Conservation (phyloP, 805 yeast genomes). For the Wickerhamiella vanderwaltii region DNA sequence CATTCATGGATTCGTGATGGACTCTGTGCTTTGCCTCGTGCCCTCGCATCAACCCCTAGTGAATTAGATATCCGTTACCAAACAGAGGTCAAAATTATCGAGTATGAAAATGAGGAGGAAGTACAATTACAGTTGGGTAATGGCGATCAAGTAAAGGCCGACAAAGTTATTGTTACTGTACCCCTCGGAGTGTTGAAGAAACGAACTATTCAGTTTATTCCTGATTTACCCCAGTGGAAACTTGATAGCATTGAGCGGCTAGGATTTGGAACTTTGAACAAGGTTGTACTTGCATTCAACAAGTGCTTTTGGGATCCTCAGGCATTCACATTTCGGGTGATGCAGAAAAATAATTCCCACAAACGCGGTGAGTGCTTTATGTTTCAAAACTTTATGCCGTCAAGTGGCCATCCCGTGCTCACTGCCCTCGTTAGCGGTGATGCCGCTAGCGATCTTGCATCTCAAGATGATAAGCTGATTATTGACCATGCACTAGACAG, state of each 20-base stretch:
- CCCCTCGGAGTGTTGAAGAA: constrained; percentile 33
- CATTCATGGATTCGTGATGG: constrained; percentile 31
- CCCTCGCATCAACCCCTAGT: constrained; percentile 29
- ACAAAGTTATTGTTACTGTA: constrained; percentile 30
- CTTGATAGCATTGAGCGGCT: constrained; percentile 30
- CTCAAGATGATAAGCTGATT: constrained; percentile 26
- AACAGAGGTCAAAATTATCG: constrained; percentile 29
- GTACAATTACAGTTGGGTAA: constrained; percentile 28
- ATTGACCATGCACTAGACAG: constrained; percentile 26
- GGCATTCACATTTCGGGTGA: constrained; percentile 24
- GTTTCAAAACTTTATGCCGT: constrained; percentile 29
- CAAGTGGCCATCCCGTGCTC: constrained; percentile 30
- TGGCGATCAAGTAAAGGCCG: constrained; percentile 32
- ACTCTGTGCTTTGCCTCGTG: constrained; percentile 27
- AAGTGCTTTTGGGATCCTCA: constrained; percentile 31
- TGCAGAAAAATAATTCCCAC: constrained; percentile 17
- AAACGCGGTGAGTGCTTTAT: constrained; percentile 30
- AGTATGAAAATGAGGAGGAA: constrained; percentile 27
- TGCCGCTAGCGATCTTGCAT: constrained; percentile 27
- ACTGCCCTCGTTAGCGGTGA: constrained; percentile 31
- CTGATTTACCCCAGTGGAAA: constrained; percentile 33
- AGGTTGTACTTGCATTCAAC: constrained; percentile 30
- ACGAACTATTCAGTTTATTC: constrained; percentile 30
- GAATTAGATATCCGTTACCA: constrained; percentile 32
- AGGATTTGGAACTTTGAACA: constrained; percentile 32